Conservation (phyloP, 1,284 basidiomycete genomes). For the Ustilago lituana region DNA sequence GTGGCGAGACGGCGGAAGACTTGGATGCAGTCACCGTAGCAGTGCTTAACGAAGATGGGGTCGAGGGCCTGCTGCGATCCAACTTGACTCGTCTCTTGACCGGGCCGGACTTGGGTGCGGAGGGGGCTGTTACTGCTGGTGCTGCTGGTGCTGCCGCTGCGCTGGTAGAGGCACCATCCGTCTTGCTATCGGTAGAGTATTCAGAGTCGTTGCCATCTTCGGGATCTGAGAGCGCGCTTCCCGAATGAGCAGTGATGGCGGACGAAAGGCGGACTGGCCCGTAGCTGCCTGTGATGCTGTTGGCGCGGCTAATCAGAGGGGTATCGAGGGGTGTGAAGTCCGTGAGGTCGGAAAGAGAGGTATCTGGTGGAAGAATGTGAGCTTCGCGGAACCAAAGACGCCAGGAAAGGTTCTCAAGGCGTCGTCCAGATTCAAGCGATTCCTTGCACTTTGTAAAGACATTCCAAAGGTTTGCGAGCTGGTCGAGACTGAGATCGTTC, state of each 20-base stretch:
- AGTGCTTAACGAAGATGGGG: constrained; percentile 16
- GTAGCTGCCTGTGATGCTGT: constrained; percentile 52
- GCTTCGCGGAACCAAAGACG: constrained; percentile 79
- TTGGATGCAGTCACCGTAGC: constrained; percentile 8
- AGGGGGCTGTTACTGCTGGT: too few relatives aligned
- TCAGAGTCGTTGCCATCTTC: constrained; percentile 46
- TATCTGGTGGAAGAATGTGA: constrained; percentile 54
- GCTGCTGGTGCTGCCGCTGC: constrained; percentile 16
- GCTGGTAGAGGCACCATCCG: constrained; percentile 6
- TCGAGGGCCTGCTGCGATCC: constrained; percentile 12
- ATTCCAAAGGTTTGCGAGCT: constrained; percentile 60
- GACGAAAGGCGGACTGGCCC: constrained; percentile 22
- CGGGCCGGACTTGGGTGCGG: constrained; percentile 15
- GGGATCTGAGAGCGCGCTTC: constrained; percentile 43
- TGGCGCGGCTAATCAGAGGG: constrained; percentile 48
- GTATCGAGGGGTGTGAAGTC: constrained; percentile 55
- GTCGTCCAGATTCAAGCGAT: constrained; percentile 77
- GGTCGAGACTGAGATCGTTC: constrained; percentile 53
- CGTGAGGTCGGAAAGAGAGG: constrained; percentile 53
- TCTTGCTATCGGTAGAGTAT: constrained; percentile 37
- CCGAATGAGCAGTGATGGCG: constrained; percentile 12
- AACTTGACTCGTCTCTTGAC: constrained; percentile 32
- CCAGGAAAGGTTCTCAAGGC: constrained; percentile 87
- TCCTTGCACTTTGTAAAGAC: constrained; percentile 83
- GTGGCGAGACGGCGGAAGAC: constrained; percentile 9